Conservation (phyloP, 768 basidiomycete genomes). For the Inosperma sp. region DNA sequence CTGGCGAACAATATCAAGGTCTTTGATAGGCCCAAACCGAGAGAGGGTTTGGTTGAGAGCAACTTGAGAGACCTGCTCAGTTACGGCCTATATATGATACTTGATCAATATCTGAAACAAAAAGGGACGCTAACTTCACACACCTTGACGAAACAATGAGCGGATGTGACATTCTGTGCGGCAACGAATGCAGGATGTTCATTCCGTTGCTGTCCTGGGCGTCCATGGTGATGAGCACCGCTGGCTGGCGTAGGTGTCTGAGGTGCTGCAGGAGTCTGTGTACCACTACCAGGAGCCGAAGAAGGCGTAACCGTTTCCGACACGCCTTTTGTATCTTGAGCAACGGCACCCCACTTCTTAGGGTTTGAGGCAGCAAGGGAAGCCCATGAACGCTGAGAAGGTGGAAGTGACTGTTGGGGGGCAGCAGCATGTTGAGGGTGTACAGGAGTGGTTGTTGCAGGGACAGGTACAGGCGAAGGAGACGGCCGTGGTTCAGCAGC, state of each 20-base stretch:
- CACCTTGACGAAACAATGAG: conserved; percentile 93
- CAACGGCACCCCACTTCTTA: conserved; percentile 84
- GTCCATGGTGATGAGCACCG: conserved; percentile 29
- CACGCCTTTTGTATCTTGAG: conserved; percentile 71
- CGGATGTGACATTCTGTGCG: conserved; percentile 58
- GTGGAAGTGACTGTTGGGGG: conserved; percentile 44
- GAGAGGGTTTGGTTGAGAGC: conserved; percentile 43
- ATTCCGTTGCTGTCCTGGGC: conserved; percentile 30
- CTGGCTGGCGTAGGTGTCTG: conserved; percentile 25
- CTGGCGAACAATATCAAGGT: too few species aligned
- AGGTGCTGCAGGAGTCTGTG: conserved; percentile 30
- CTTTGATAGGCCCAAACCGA: conserved; percentile 79
- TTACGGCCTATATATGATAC: conserved; percentile 51
- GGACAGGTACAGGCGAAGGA: conserved; percentile 26
- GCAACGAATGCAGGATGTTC: conserved; percentile 49
- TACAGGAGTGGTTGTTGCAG: conserved; percentile 31
- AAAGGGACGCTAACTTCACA: conserved; percentile 11
- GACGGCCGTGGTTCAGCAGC: conserved; percentile 20
- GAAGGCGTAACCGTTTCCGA: conserved; percentile 50
- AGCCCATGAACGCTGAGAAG: conserved; percentile 94
- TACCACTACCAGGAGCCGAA: conserved; percentile 38
- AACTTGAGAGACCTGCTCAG: conserved; percentile 54
- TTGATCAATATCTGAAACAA: conserved; percentile 3
- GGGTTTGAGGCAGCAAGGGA: conserved; percentile 80
- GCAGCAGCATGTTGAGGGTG: conserved; percentile 27